phyloP scores from a whole-genome alignment of 129 eudicot species.

The Heracleum sosnowskyi region DNA sequence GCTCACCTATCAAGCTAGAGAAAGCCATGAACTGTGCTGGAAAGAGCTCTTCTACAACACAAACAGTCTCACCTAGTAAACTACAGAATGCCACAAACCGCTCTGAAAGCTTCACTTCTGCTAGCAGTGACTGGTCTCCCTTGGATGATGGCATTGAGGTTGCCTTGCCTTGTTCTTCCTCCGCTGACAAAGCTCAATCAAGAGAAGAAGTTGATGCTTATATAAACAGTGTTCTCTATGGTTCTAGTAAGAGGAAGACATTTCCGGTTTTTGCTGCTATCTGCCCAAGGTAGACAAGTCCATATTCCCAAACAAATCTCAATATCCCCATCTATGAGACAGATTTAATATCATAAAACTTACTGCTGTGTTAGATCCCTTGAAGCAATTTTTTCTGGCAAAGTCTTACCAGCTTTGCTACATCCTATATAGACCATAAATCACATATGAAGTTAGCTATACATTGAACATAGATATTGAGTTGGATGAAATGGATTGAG shows the following conservation, averaged over 20 bases:
- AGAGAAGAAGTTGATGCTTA: slow-evolving; percentile 25
- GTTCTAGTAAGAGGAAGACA: slow-evolving; percentile 17
- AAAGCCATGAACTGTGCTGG: background rate
- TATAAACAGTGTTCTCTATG: slow-evolving; percentile 23
- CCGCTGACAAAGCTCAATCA: slow-evolving; percentile 20
- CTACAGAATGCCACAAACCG: background rate
- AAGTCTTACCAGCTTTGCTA: background rate
- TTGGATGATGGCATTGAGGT: slow-evolving; percentile 38
- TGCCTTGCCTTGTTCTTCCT: slow-evolving; percentile 13
- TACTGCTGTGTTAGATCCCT: background rate
- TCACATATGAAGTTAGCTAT: background rate
- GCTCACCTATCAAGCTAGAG: background rate
- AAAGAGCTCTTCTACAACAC: slow-evolving; percentile 12
- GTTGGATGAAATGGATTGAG: background rate
- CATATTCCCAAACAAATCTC: background rate
- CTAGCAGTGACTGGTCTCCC: slow-evolving; percentile 34
- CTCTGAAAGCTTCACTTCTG: background rate
- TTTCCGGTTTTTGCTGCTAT: slow-evolving; percentile 25
- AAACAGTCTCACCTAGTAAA: slow-evolving; percentile 1
- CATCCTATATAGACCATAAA: background rate
- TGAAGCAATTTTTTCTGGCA: background rate
- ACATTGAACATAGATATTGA: background rate
- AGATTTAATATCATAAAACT: background rate
- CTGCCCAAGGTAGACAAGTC: slow-evolving; percentile 22
- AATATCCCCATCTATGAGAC: background rate